Evolutionary conservation across 2,329 filamentous ascomycete genomes (phyloP).

Genomic region (Xylaria sp.): DNA sequence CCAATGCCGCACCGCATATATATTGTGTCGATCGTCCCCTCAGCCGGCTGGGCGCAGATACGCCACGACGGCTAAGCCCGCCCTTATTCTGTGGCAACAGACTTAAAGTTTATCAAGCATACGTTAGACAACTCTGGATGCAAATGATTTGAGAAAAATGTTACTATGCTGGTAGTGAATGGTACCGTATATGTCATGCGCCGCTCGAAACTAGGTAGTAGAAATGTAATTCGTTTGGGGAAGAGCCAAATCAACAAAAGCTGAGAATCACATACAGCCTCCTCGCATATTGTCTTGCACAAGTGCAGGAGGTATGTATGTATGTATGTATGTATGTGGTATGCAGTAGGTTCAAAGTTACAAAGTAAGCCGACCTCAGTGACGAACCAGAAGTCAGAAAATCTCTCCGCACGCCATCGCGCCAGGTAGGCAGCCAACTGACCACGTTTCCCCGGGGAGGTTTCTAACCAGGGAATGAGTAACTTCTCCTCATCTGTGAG

Average conservation of each 20-base stretch:
- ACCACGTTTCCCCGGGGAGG: conserved; percentile 29
- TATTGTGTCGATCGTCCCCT: conserved; percentile 23
- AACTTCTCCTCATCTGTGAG: background rate
- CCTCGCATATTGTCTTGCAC: conserved; percentile 13
- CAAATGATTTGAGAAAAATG: conserved; percentile 24
- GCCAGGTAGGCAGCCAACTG: conserved; percentile 16
- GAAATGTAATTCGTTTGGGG: conserved; percentile 13
- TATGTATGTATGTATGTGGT: background rate
- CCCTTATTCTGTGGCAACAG: conserved; percentile 4
- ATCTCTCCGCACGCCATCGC: conserved; percentile 15
- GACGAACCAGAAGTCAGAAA: conserved; percentile 26
- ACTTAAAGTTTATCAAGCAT: background rate
- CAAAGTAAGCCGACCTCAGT: background rate
- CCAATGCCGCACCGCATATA: conserved; percentile 24
- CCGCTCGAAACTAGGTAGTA: background rate
- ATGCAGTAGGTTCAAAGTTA: conserved; percentile 13
- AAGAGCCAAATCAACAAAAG: conserved; percentile 9
- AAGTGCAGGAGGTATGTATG: no score
- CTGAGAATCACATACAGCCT: background rate
- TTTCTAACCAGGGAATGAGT: background rate
- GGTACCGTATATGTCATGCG: background rate
- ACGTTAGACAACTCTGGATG: background rate
- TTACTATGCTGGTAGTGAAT: conserved; percentile 9
- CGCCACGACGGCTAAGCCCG: conserved; percentile 28
- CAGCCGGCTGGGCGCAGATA: conserved; percentile 27